Conservation (phyloP, 352 stramenopile species). For the Phytophthora foliorum region DNA sequence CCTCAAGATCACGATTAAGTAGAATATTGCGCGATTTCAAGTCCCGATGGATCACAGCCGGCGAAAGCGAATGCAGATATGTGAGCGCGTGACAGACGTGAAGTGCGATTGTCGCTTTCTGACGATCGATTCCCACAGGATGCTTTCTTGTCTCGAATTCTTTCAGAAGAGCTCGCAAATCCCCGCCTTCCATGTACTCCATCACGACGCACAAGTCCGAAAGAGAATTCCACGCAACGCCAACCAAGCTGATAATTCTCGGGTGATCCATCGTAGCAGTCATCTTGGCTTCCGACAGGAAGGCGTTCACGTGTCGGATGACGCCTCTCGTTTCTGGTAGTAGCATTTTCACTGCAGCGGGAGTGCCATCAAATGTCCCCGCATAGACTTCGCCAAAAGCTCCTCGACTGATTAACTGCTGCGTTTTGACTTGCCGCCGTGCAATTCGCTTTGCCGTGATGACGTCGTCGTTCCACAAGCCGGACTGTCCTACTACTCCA, state of each 20-base stretch:
- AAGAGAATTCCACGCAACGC: constrained; percentile 53
- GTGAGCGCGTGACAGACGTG: constrained; percentile 53
- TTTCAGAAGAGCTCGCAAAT: constrained; percentile 44
- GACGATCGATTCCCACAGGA: not conserved
- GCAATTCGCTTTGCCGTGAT: constrained; percentile 35
- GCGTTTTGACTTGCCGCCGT: constrained; percentile 19
- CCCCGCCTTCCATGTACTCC: constrained; percentile 50
- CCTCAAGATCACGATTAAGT: constrained; percentile 49
- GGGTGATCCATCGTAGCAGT: constrained; percentile 53
- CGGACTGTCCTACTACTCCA: constrained; percentile 1
- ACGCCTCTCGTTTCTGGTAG: constrained; percentile 25
- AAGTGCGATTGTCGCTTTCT: constrained; percentile 40
- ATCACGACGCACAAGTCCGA: constrained; percentile 50
- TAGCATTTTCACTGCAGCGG: constrained; percentile 54
- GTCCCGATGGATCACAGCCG: constrained; percentile 71
- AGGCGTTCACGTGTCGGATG: constrained; percentile 40
- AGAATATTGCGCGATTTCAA: constrained; percentile 78
- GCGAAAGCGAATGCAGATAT: constrained; percentile 54
- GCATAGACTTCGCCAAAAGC: constrained; percentile 57
- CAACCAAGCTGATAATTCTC: constrained; percentile 28
- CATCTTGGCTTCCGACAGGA: constrained; percentile 66
- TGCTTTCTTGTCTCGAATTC: constrained; percentile 6
- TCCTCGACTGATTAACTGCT: constrained; percentile 34
- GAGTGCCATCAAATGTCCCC: constrained; percentile 31
- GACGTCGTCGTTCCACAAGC: constrained; percentile 35